phyloP scores from a whole-genome alignment of 176 grass and related monocot species.

The Zizania latifolia region DNA sequence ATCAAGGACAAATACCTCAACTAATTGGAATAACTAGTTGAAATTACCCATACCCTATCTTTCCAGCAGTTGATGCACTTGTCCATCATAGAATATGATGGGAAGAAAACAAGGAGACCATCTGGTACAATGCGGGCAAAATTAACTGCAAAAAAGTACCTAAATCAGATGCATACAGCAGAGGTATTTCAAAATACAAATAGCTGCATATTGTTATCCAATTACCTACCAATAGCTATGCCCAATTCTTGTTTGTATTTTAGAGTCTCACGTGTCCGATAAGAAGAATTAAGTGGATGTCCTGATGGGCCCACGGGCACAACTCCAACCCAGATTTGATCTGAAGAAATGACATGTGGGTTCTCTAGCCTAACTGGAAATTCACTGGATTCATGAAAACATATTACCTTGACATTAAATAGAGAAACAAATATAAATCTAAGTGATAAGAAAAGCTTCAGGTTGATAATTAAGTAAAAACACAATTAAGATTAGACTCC shows the following conservation, averaged over 20 bases:
- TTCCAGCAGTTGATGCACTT: slow-evolving; percentile 93
- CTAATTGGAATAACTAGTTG: slow-evolving; percentile 11
- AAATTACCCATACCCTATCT: slow-evolving; percentile 50
- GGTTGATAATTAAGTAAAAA: slow-evolving; percentile 24
- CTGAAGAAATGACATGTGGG: slow-evolving; percentile 82
- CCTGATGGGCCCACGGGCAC: slow-evolving; percentile 81
- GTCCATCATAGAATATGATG: slow-evolving; percentile 99
- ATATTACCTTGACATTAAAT: slow-evolving; percentile 19
- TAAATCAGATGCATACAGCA: neutral
- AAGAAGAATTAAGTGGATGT: slow-evolving; percentile 95
- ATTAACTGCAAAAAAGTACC: slow-evolving; percentile 62
- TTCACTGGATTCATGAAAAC: slow-evolving; percentile 52
- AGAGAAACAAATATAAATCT: slow-evolving; percentile 10
- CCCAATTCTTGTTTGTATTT: slow-evolving; percentile 98
- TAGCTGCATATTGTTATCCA: slow-evolving; percentile 20
- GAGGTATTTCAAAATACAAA: slow-evolving; percentile 23
- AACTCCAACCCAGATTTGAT: slow-evolving; percentile 94
- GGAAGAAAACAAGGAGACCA: slow-evolving; percentile 94
- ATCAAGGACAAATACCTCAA: slow-evolving; percentile 21
- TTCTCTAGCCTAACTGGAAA: slow-evolving; percentile 97
- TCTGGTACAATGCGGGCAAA: slow-evolving; percentile 95
- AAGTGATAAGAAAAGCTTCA: slow-evolving; percentile 1
- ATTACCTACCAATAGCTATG: slow-evolving; percentile 59
- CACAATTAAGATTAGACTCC: slow-evolving; percentile 17
- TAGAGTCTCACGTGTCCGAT: slow-evolving; percentile 62